Conservation (phyloP, 129 eudicot genomes). For the Flaveria bidentis region DNA sequence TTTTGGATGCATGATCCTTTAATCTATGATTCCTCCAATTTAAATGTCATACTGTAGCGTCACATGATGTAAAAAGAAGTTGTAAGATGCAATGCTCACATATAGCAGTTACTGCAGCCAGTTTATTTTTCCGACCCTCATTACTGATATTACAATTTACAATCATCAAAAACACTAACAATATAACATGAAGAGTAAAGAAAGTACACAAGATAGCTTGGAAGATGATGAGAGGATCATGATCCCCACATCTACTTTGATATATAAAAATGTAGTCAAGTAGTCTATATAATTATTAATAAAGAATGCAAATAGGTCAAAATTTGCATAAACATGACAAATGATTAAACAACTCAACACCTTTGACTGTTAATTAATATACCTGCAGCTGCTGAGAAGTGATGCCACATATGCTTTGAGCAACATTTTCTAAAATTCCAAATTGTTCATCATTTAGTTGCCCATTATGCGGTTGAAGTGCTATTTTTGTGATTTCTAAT, state of each 20-base stretch:
- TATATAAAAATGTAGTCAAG: background rate
- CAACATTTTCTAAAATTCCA: conserved; percentile 45
- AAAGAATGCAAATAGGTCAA: no score
- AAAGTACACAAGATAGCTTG: no score
- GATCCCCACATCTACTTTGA: background rate
- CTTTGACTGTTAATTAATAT: background rate
- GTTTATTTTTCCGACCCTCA: no score
- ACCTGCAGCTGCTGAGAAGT: conserved; percentile 75
- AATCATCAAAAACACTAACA: no score
- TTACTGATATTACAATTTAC: no score
- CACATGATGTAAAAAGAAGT: no score
- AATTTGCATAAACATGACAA: background rate
- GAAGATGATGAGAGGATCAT: no score
- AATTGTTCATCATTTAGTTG: conserved; percentile 26
- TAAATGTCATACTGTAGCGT: no score
- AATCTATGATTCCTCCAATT: background rate
- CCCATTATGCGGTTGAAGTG: conserved; percentile 42
- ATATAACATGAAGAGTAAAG: no score
- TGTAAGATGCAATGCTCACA: no score
- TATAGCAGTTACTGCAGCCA: no score
- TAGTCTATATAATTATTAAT: background rate
- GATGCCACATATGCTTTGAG: conserved; percentile 64
- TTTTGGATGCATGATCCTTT: background rate
- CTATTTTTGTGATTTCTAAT: conserved; percentile 32
- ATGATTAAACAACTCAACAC: background rate